Evolutionary conservation across 495 filamentous ascomycete species (phyloP), one percentile per base, ranked within the genome.

Genomic region (Neurospora sp.): DNA sequence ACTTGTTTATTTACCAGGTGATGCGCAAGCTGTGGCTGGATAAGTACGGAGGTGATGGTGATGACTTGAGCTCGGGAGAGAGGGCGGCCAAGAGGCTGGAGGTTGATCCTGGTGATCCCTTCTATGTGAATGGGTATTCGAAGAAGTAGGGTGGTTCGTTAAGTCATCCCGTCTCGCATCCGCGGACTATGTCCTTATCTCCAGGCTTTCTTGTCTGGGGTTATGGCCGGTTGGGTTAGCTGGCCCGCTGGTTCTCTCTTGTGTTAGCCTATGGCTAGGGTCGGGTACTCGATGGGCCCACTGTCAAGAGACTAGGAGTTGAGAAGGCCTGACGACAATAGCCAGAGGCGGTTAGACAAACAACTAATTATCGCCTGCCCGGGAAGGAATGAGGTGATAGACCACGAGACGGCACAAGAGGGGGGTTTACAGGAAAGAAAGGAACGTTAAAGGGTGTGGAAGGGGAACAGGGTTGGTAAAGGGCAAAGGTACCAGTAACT

Each of bases 1-100:
- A 93, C 77, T 80, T 87, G 20, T 98, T 99, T 78, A 87, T 99
- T 59, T 98, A 99, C 82, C 89, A 93, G 76, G 93, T 97, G 0
- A 77, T 98, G 71, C 86, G 88, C 65, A 92, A 94, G 80, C 83
- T 90, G 75, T 92, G 91, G 79, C 81, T 87, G 69, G 80, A 88
- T 40, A 91, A 87, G 78, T 87, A 89, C 70, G 81, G 79, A 22
- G 74, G 77, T 3, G 70, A 37, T 2, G 78, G 74, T 38, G 77
- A 80, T 38, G 74, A 79, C 47, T 59, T 20, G 18, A 74, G 76
- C 40, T 76, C 75, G 27, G 73, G 76, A n/a, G 81, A 85, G 74
- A 83, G 79, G 16, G 81, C 83, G 42, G 79, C 81, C 39, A 85
- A 86, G 83, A 81, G 84, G 76, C 76, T 85, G 40, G 84, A 84